Evolutionary conservation across 1,139 yeast species (phyloP).

Genomic region (Nakaseomyces sp.): DNA sequence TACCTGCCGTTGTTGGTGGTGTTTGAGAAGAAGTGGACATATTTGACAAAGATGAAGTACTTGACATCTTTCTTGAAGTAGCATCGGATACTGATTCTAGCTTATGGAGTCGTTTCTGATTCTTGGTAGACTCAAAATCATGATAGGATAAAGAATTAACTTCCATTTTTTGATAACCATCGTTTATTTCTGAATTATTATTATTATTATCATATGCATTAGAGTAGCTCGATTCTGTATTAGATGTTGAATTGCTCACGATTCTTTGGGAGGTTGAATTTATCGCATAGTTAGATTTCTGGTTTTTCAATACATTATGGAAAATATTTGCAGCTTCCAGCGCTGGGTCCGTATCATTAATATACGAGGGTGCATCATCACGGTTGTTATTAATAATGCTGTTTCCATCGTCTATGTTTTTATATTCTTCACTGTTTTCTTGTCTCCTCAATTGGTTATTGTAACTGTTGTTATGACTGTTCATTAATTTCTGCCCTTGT

Average conservation of each 20-base stretch:
- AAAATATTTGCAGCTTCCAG: conserved; percentile 23
- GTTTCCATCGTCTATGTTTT: not conserved
- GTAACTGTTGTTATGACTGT: not conserved
- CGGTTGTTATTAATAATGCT: not conserved
- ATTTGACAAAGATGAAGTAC: conserved; percentile 1
- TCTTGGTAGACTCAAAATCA: not conserved
- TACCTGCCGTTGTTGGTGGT: not conserved
- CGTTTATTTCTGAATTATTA: conserved; percentile 1
- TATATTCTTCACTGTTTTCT: not conserved
- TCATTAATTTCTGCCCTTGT: conserved; percentile 7
- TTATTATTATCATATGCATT: not conserved
- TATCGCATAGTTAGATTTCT: conserved; percentile 18
- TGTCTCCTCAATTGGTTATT: not conserved
- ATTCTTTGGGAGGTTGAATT: conserved; percentile 4
- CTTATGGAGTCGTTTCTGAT: not conserved
- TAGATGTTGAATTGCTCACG: conserved; percentile 1
- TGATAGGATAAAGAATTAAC: not conserved
- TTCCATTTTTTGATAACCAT: not conserved
- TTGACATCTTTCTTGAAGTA: not conserved
- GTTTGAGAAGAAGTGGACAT: conserved; percentile 2
- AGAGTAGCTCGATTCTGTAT: conserved; percentile 1
- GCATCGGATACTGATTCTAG: not conserved
- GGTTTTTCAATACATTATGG: conserved; percentile 21
- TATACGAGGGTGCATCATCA: conserved; percentile 4
- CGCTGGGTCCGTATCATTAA: conserved; percentile 22